Conservation (phyloP, 164 flowering plant species). For the Vitis amurensis region DNA sequence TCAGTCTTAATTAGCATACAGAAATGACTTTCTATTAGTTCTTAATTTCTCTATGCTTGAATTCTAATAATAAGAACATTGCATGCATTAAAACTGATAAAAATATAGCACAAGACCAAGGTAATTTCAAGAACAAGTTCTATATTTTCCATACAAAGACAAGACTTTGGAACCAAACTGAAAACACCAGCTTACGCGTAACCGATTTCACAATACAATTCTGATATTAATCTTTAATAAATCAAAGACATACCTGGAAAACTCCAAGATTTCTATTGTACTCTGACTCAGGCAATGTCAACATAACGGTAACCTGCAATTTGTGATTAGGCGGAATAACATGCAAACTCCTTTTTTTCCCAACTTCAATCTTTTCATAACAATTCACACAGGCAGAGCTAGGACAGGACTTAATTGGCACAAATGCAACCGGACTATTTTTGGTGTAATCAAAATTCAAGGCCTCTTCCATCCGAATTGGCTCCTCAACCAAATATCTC, state of each 20-base stretch:
- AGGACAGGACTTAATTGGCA: conserved; percentile 44
- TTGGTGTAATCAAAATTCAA: conserved; percentile 83
- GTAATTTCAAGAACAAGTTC: too few species aligned
- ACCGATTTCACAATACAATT: not conserved
- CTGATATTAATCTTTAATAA: not conserved
- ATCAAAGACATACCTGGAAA: conserved; percentile 28
- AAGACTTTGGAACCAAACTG: not conserved
- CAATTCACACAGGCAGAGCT: conserved; percentile 28
- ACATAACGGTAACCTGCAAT: conserved; percentile 47
- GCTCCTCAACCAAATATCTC: conserved; percentile 64
- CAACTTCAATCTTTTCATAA: conserved; percentile 31
- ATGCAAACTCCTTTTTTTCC: conserved; percentile 19
- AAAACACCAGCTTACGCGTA: not conserved
- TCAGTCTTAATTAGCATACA: too few species aligned
- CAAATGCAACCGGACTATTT: conserved; percentile 64
- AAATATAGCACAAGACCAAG: too few species aligned
- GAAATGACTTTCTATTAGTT: too few species aligned
- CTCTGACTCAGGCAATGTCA: conserved; percentile 69
- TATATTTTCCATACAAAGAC: too few species aligned
- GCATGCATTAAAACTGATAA: too few species aligned
- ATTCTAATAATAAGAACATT: too few species aligned
- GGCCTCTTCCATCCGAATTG: conserved; percentile 42
- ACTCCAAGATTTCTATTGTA: conserved; percentile 44
- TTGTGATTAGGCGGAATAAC: conserved; percentile 58
- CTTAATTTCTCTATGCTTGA: too few species aligned